A percentile compares a stretch with the other conserved stretches of the same genome.
Conservation (phyloP, 768 basidiomycete species). For the Cyathus striatus region DNA sequence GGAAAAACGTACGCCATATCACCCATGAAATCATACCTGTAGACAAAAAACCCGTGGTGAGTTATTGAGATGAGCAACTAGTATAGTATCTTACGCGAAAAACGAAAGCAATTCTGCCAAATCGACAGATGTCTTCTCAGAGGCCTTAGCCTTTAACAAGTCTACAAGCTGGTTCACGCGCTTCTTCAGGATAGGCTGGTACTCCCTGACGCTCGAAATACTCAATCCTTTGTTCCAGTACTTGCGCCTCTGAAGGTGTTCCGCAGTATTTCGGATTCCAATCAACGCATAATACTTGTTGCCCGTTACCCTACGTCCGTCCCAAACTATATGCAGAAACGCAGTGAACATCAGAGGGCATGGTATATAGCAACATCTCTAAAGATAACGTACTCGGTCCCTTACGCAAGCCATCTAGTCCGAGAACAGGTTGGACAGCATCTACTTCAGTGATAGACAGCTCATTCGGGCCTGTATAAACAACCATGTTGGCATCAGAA, state of each 20-base stretch:
- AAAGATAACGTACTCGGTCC: conserved; percentile 42
- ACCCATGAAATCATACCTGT: conserved; percentile 32
- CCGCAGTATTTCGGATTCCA: conserved; percentile 17
- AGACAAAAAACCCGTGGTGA: neutral
- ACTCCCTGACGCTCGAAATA: conserved; percentile 30
- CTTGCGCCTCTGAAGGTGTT: conserved; percentile 32
- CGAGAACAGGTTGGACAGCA: conserved; percentile 37
- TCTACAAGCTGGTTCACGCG: conserved; percentile 25
- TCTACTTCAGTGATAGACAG: conserved; percentile 39
- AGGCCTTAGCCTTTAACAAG: conserved; percentile 9
- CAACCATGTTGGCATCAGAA: neutral
- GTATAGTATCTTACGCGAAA: conserved; percentile 17
- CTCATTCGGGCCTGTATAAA: conserved; percentile 46
- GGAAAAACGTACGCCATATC: conserved; percentile 28
- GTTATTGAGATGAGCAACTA: neutral
- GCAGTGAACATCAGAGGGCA: no score
- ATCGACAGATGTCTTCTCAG: conserved; percentile 3
- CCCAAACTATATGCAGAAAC: no score
- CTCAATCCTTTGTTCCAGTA: conserved; percentile 40
- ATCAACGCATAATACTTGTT: conserved; percentile 10
- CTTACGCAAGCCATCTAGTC: conserved; percentile 44
- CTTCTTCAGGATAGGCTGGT: conserved; percentile 24
- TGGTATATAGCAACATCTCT: no score
- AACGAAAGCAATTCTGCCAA: conserved; percentile 9
- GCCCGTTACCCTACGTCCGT: no score